Percentiles rank a stretch among this genome's conserved stretches.
phyloP scores from a whole-genome alignment of 2,329 filamentous ascomycete species.

The Orbilia javanica region DNA sequence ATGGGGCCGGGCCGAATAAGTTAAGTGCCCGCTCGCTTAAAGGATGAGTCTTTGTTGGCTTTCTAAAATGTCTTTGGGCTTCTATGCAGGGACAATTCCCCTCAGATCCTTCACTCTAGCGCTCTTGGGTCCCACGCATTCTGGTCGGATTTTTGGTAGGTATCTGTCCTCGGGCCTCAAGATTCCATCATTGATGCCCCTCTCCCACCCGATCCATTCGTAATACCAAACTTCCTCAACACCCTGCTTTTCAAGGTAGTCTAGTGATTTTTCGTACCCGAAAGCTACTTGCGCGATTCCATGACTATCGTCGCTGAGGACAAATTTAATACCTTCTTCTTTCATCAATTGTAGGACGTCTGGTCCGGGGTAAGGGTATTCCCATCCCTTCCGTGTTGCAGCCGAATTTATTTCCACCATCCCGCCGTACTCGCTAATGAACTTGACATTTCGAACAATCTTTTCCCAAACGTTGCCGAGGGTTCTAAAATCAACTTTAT shows the following conservation, averaged over 20 bases:
- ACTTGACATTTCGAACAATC: conserved; percentile 76
- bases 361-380: conserved; percentile 86
- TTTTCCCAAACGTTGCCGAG: conserved; percentile 32
- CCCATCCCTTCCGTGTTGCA: conserved; percentile 87
- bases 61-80: neutral
- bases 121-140: conserved; percentile 33
- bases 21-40: neutral
- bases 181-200: conserved; percentile 19
- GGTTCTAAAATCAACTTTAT: conserved; percentile 64
- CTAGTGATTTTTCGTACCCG: conserved; percentile 79
- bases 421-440: conserved; percentile 79
- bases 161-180: conserved; percentile 15
- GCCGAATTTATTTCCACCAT: conserved; percentile 91
- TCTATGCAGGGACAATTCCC: neutral
- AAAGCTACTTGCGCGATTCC: conserved; percentile 87
- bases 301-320: conserved; percentile 95
- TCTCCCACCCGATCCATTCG: conserved; percentile 36
- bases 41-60: neutral
- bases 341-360: conserved; percentile 80
- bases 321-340: conserved; percentile 78
- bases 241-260: conserved; percentile 77
- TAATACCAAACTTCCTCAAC: conserved; percentile 70
- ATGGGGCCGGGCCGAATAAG: neutral
- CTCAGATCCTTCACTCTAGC: conserved; percentile 23
- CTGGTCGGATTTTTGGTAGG: conserved; percentile 23